Percentiles rank a stretch among this genome's conserved stretches.
Evolutionary conservation across 228 moss, liverwort and hornwort genomes (phyloP).

Genomic region (Sphagnum magellanicum): DNA sequence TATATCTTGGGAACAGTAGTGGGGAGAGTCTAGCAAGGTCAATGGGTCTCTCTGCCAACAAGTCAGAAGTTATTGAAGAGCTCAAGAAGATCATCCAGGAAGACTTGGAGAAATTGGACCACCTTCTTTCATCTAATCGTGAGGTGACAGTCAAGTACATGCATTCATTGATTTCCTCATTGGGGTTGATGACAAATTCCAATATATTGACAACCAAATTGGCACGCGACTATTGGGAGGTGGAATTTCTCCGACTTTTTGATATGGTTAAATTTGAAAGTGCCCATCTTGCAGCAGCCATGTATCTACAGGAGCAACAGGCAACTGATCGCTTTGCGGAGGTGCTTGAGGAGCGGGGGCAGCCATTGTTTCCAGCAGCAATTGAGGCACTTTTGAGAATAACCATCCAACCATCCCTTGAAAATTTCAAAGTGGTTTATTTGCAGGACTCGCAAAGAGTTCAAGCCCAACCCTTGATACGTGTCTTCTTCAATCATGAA

Average conservation of each 20-base stretch:
- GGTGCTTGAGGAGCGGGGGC: slow-evolving; percentile 43
- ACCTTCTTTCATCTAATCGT: slow-evolving; percentile 41
- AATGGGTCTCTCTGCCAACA: slow-evolving; percentile 17
- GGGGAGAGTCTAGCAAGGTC: slow-evolving; percentile 14
- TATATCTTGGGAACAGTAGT: slow-evolving; percentile 11
- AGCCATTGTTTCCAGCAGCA: slow-evolving; percentile 13
- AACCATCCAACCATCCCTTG: slow-evolving; percentile 22
- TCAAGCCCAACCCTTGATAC: slow-evolving; percentile 23
- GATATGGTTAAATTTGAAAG: slow-evolving; percentile 20
- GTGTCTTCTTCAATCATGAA: slow-evolving; percentile 31
- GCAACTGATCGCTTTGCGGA: slow-evolving; percentile 39
- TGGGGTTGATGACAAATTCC: slow-evolving; percentile 20
- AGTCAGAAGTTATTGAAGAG: slow-evolving; percentile 14
- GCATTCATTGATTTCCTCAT: slow-evolving; percentile 28
- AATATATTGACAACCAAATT: slow-evolving; percentile 10
- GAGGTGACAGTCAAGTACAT: slow-evolving; percentile 38
- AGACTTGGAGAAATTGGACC: slow-evolving; percentile 38
- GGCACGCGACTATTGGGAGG: slow-evolving; percentile 29
- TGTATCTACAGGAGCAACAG: slow-evolving; percentile 37
- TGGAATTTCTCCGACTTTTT: slow-evolving; percentile 40
- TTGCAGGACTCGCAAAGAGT: slow-evolving; percentile 35
- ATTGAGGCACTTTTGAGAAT: slow-evolving; percentile 38
- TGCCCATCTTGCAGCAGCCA: slow-evolving; percentile 24
- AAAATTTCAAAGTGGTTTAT: slow-evolving; percentile 38
- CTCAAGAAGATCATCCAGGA: slow-evolving; percentile 34